A percentile compares a stretch with the other conserved stretches of the same genome.
Conservation (phyloP, 352 stramenopile species). For the Phytophthora citrophthora region DNA sequence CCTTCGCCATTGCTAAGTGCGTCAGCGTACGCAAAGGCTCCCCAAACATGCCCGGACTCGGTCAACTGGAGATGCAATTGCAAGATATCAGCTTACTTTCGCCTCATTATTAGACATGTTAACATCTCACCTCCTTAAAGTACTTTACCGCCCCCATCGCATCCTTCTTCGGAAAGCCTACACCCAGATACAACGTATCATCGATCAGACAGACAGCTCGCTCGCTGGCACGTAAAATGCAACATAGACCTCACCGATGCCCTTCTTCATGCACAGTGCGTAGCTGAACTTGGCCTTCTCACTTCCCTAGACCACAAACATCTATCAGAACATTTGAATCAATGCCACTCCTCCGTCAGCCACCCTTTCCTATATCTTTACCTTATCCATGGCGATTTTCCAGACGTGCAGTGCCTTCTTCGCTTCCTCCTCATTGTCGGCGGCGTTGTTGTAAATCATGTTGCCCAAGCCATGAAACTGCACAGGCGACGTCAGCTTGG, state of each 20-base stretch:
- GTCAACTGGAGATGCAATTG: slow-evolving; percentile 45
- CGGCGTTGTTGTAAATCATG: slow-evolving; percentile 86
- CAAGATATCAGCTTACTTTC: no score
- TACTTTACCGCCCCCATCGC: slow-evolving; percentile 56
- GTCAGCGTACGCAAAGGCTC: slow-evolving; percentile 82
- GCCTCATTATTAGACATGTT: no score
- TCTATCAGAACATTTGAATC: neutral
- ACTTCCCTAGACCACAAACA: slow-evolving; percentile 54
- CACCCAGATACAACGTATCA: neutral
- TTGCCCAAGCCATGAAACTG: slow-evolving; percentile 80
- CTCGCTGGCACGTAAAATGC: neutral
- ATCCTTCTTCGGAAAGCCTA: slow-evolving; percentile 70
- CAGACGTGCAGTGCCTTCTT: slow-evolving; percentile 82
- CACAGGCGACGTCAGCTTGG: slow-evolving; percentile 52
- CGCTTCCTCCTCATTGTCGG: slow-evolving; percentile 60
- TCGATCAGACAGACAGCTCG: neutral
- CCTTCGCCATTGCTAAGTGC: slow-evolving; percentile 79
- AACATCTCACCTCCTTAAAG: slow-evolving; percentile 69
- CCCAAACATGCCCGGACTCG: slow-evolving; percentile 69
- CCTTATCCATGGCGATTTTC: slow-evolving; percentile 85
- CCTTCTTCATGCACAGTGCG: slow-evolving; percentile 82
- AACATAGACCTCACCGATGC: slow-evolving; percentile 48
- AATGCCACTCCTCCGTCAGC: neutral
- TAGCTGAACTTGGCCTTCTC: slow-evolving; percentile 88
- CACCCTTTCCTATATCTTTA: slow-evolving; percentile 6